A percentile compares a stretch with the other conserved stretches of the same genome.
Evolutionary conservation across 352 stramenopile species (phyloP).

Genomic region (Phytophthora cajani): DNA sequence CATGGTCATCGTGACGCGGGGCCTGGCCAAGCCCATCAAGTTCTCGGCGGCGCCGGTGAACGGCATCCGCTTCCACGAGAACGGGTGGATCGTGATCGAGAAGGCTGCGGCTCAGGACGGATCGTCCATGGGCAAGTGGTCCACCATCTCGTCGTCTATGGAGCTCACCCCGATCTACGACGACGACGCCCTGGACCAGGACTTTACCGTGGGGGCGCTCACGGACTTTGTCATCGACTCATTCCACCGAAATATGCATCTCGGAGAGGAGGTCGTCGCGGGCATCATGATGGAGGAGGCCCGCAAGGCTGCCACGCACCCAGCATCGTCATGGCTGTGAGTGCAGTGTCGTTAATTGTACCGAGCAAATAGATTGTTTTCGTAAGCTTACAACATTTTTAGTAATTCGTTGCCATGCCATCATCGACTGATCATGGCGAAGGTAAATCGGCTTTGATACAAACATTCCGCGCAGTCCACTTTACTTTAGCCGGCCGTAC

Average conservation of each 20-base stretch:
- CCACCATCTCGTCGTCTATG: slow-evolving; percentile 33
- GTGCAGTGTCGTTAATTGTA: slow-evolving; percentile 7
- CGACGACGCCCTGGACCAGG: slow-evolving; percentile 30
- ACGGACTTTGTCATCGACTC: slow-evolving; percentile 46
- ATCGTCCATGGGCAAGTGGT: slow-evolving; percentile 21
- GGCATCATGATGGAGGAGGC: slow-evolving; percentile 40
- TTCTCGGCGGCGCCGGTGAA: slow-evolving; percentile 48
- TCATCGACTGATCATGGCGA: slow-evolving; percentile 30
- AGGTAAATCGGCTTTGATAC: slow-evolving; percentile 1
- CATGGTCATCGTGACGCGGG: slow-evolving; percentile 55
- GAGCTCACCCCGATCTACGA: slow-evolving; percentile 41
- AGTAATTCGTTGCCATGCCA: slow-evolving; percentile 2
- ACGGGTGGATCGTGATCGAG: slow-evolving; percentile 52
- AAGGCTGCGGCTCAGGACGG: slow-evolving; percentile 21
- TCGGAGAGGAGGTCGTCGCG: slow-evolving; percentile 33
- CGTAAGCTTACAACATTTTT: background rate
- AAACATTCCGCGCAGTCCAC: slow-evolving; percentile 15
- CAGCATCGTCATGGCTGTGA: slow-evolving; percentile 19
- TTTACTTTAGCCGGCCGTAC: slow-evolving; percentile 7
- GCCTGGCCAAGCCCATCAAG: slow-evolving; percentile 48
- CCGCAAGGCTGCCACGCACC: slow-evolving; percentile 22
- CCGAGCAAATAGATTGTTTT: slow-evolving; percentile 32
- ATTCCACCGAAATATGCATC: slow-evolving; percentile 42
- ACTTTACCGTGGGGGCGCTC: slow-evolving; percentile 40
- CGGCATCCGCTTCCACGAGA: slow-evolving; percentile 51